Percentiles rank a stretch among this genome's conserved stretches.
phyloP scores from a whole-genome alignment of 768 basidiomycete genomes.

The Mycena vulgaris region DNA sequence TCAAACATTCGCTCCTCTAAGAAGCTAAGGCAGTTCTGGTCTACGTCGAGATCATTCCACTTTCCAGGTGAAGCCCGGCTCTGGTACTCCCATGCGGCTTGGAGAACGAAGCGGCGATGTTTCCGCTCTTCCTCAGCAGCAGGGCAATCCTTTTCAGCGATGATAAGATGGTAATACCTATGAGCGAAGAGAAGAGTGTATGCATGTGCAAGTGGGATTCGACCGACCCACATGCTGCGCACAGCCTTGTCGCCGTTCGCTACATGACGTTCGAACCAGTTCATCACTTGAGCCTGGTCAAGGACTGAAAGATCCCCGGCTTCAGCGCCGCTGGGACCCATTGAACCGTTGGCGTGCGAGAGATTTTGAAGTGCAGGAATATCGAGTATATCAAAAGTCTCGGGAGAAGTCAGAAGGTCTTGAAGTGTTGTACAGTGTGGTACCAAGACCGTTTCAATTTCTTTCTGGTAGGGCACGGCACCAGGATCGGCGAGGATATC shows the following conservation, averaged over 20 bases:
- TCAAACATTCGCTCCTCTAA: slow-evolving; percentile 18
- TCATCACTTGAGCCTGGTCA: slow-evolving; percentile 9
- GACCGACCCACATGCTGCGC: neutral
- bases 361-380: neutral
- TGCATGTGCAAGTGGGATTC: slow-evolving; percentile 9
- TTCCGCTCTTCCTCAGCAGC: neutral
- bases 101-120: neutral
- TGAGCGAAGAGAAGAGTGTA: slow-evolving; percentile 14
- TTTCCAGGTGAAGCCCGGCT: neutral
- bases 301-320: neutral
- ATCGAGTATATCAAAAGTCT: neutral
- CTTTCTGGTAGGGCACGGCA: too few relatives aligned
- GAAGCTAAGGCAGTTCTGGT: neutral
- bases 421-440: neutral
- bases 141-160: neutral
- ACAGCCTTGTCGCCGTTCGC: neutral
- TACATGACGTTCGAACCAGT: slow-evolving; percentile 6
- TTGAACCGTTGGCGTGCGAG: neutral
- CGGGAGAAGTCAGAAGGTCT: neutral
- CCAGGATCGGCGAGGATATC: too few relatives aligned
- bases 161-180: neutral
- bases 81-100: neutral
- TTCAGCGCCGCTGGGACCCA: neutral
- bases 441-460: neutral
- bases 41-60: slow-evolving; percentile 6